Evolutionary conservation across 306 rosid genomes (phyloP).

Genomic region (Gastrolobium villosum): DNA sequence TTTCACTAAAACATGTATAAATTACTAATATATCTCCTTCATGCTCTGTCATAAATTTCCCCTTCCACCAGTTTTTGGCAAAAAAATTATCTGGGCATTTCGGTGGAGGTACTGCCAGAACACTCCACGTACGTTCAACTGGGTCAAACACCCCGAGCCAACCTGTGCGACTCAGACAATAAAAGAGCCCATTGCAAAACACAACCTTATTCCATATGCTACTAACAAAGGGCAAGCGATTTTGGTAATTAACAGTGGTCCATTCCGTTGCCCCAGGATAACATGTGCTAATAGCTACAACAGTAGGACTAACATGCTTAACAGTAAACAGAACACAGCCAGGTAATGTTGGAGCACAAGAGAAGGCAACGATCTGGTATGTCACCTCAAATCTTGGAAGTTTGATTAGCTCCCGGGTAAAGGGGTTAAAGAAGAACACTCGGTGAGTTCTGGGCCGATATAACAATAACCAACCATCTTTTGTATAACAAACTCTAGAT

Average conservation of each 20-base stretch:
- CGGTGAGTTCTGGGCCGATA: slow-evolving; percentile 56
- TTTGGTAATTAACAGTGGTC: no score
- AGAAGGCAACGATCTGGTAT: slow-evolving; percentile 77
- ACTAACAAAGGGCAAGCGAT: no score
- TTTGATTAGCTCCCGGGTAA: slow-evolving; percentile 66
- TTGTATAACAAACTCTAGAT: slow-evolving; percentile 72
- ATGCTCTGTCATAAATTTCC: slow-evolving; percentile 77
- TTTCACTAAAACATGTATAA: slow-evolving; percentile 70
- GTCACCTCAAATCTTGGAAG: slow-evolving; percentile 73
- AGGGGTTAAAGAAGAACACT: slow-evolving; percentile 77
- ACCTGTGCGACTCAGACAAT: no score
- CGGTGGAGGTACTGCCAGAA: slow-evolving; percentile 79
- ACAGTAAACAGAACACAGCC: slow-evolving; percentile 74
- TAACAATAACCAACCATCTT: slow-evolving; percentile 84
- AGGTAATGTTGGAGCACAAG: slow-evolving; percentile 78
- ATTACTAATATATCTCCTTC: slow-evolving; percentile 70
- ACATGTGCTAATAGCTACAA: no score
- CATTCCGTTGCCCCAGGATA: no score
- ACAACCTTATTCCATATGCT: no score
- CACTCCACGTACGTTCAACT: slow-evolving; percentile 65
- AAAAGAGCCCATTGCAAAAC: no score
- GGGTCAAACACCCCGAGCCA: slow-evolving; percentile 85
- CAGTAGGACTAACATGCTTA: no score
- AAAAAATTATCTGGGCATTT: slow-evolving; percentile 71
- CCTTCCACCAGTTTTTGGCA: slow-evolving; percentile 83